Conservation (phyloP, 2,329 filamentous ascomycete genomes). For the Endoconidiophora polonica region DNA sequence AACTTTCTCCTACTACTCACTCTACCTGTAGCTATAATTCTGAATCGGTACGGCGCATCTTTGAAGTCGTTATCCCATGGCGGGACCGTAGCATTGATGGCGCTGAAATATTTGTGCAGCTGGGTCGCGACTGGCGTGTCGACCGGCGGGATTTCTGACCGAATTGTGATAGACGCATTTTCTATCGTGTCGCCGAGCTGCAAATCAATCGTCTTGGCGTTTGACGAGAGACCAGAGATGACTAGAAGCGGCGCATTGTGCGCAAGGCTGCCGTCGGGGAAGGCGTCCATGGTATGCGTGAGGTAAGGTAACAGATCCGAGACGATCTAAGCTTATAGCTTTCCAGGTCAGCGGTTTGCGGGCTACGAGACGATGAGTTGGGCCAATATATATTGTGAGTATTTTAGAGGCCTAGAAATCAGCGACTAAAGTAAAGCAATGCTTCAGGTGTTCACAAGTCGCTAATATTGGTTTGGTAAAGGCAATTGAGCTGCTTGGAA, state of each 20-base stretch:
- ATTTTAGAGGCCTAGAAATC: no score
- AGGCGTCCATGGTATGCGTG: constrained; percentile 50
- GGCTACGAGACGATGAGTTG: no score
- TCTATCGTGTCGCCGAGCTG: constrained; percentile 4
- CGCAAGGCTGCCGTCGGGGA: constrained; percentile 61
- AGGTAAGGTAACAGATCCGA: no score
- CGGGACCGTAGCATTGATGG: constrained; percentile 44
- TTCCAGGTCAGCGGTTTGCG: no score
- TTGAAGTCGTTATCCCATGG: constrained; percentile 50
- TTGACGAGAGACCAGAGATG: constrained; percentile 51
- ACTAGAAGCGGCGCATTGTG: constrained; percentile 77
- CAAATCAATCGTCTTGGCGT: not conserved
- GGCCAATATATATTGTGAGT: no score
- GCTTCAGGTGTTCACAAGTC: no score
- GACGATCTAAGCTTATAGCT: no score
- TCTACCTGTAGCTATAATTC: constrained; percentile 59
- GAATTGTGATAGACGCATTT: constrained; percentile 23
- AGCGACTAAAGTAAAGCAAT: no score
- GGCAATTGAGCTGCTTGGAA: no score
- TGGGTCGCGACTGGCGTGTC: constrained; percentile 46
- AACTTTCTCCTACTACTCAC: constrained; percentile 36
- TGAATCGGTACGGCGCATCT: constrained; percentile 41
- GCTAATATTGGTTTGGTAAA: no score
- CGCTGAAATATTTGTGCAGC: constrained; percentile 48
- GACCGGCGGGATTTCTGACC: constrained; percentile 54